A percentile compares a stretch with the other conserved stretches of the same genome.
These are phyloP conservation scores for Hypoxylon lenormandii DNA, from an alignment of 495 filamentous ascomycete species.

Conservation along the genomic window DNA sequence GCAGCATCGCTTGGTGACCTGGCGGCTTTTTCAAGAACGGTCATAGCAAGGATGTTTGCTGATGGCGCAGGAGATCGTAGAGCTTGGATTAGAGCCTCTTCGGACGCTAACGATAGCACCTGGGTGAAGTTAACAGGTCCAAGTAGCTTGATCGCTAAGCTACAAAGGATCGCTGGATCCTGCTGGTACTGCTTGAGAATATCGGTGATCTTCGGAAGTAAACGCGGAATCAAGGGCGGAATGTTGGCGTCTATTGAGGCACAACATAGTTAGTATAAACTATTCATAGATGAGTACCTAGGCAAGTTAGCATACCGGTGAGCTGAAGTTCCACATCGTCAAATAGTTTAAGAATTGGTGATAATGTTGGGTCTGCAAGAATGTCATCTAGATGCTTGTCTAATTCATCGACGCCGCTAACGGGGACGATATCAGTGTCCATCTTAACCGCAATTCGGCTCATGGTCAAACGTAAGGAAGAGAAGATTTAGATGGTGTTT, in stretches of 20 bases:
- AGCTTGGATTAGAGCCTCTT: constrained; percentile 65
- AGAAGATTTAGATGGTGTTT: too few species aligned
- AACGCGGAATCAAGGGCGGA: constrained; percentile 58
- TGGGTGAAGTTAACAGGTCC: constrained; percentile 64
- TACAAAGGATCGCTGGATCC: constrained; percentile 64
- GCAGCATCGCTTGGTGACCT: constrained; percentile 70
- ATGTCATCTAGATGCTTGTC: constrained; percentile 63
- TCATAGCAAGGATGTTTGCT: constrained; percentile 76
- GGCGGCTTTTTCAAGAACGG: constrained; percentile 78
- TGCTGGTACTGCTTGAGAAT: constrained; percentile 62
- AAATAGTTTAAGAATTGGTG: constrained; percentile 61
- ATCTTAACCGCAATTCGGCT: constrained; percentile 47
- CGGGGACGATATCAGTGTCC: constrained; percentile 53
- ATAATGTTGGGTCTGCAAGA: constrained; percentile 52
- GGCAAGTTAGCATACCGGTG: constrained; percentile 53
- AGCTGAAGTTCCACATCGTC: constrained; percentile 68
- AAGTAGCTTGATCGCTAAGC: constrained; percentile 66
- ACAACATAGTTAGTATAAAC: background rate
- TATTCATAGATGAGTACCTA: background rate
- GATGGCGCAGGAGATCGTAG: constrained; percentile 71
- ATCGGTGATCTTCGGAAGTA: constrained; percentile 63
- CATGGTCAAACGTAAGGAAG: constrained; percentile 10
- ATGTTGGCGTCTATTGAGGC: constrained; percentile 57
- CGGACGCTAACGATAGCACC: constrained; percentile 64
- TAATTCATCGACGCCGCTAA: constrained; percentile 62